Base-by-base conservation (phyloP, 139 green algal species). In the Mesostigma viride region DNA sequence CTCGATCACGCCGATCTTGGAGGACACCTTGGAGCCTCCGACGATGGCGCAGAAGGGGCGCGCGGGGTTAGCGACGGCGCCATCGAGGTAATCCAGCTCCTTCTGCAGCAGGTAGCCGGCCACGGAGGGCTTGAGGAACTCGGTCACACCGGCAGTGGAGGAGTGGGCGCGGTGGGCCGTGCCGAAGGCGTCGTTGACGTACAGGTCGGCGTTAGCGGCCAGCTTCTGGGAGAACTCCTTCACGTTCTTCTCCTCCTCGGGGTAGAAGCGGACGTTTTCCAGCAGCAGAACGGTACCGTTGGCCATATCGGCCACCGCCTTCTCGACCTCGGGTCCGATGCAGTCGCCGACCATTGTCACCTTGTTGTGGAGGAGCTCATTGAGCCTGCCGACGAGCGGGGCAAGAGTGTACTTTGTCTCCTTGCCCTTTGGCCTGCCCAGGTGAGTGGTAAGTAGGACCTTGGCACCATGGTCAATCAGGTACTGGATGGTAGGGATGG, bases 1-100 rank as follows among this genome's bases (percentile, higher is more conserved):
- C 85, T 97, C 90, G 64, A 99, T 96, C 56, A 99, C 93, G 34
- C 88, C 91, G 82, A 99, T 99, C 89, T 99, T 99, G 77, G 84
- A 91, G 65, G 88, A 96, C 68, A 99, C 93, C 86, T 98, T 98
- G 83, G 83, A 94, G 72, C 93, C 93, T 24, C 93, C 93, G 40
- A 99, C 90, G 63, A 99, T 98, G 72, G 93, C 92, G 58, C 82
- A 84, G 66, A 99, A 99, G 46, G 93, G 93, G 65, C 86, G 82
- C 79, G 92, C 91, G 75, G 93, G 93, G 67, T 78, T 70, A 53
- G 76, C 73, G 5, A 99, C 90, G 32, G 91, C 91, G 46, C 90
- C 90, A 82, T 95, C 84, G 63, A 95, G 83, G 87, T 94, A 95
- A 76, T 90, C 83, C 32, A 97, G 82, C 86, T 95, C 90, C 76